Evolutionary conservation across 2,329 filamentous ascomycete species (phyloP).

Genomic region (Colletotrichum higginsianum): DNA sequence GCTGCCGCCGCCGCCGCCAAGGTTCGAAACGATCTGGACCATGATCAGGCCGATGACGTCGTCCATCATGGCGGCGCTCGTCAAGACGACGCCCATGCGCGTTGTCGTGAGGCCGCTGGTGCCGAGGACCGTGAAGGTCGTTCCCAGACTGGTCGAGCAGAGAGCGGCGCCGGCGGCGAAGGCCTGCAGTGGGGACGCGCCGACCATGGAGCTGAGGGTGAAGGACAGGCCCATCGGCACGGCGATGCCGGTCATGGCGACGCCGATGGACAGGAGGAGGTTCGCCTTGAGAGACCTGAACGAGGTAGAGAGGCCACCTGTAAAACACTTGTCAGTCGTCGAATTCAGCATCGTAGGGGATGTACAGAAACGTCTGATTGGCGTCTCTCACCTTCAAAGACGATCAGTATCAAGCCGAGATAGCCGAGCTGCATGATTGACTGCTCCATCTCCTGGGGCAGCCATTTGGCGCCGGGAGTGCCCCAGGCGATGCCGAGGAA

Average conservation of each 20-base stretch:
- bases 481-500: conserved; percentile 80
- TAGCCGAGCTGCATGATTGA: conserved; percentile 78
- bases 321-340: background rate
- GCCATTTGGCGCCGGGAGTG: conserved; percentile 73
- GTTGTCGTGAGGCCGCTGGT: conserved; percentile 59
- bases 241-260: conserved; percentile 77
- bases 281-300: conserved; percentile 71
- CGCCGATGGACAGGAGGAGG: conserved; percentile 69
- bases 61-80: conserved; percentile 85
- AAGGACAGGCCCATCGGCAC: conserved; percentile 78
- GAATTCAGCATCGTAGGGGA: background rate
- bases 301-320: conserved; percentile 72
- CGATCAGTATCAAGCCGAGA: conserved; percentile 78
- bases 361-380: too few relatives aligned
- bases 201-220: conserved; percentile 64
- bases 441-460: conserved; percentile 66
- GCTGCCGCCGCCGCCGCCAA: conserved; percentile 57
- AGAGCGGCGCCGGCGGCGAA: conserved; percentile 82
- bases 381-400: conserved; percentile 72
- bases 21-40: conserved; percentile 80
- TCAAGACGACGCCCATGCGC: conserved; percentile 73
- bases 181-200: conserved; percentile 70
- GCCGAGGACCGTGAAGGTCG: conserved; percentile 71
- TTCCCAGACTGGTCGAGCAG: conserved; percentile 82
- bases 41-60: conserved; percentile 84